A percentile compares a stretch with the other conserved stretches of the same genome.
These are phyloP conservation scores for Gastrodia elata DNA, from an alignment of 106 monocot species.

Conservation along the genomic window DNA sequence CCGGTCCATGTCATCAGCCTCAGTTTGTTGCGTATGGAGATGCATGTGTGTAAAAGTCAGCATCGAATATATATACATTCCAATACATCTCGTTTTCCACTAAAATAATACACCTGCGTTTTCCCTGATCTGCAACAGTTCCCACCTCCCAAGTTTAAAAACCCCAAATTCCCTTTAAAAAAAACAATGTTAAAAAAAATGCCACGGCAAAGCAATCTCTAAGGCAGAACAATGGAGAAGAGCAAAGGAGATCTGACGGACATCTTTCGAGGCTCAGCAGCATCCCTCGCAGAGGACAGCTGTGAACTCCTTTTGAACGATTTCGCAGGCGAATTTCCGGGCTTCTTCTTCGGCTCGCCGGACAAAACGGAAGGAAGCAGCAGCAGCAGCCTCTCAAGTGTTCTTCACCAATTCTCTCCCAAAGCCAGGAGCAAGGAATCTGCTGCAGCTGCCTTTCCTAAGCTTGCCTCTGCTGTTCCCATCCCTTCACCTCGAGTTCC, in stretches of 20 bases:
- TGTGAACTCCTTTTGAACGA: slow-evolving; percentile 16
- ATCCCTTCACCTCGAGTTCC: slow-evolving; percentile 44
- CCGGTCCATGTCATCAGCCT: background rate
- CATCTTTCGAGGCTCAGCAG: slow-evolving; percentile 15
- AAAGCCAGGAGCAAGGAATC: no score
- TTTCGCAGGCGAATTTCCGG: slow-evolving; percentile 13
- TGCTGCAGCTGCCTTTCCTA: background rate
- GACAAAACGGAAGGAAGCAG: slow-evolving; percentile 9
- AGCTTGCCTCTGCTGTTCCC: slow-evolving; percentile 15
- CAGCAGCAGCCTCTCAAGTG: background rate
- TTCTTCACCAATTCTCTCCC: background rate
- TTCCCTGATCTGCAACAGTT: background rate
- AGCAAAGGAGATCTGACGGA: slow-evolving; percentile 37
- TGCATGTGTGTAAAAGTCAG: background rate
- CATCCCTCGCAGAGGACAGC: background rate
- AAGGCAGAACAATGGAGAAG: slow-evolving; percentile 10
- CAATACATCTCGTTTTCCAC: background rate
- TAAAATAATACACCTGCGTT: no score
- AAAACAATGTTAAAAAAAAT: no score
- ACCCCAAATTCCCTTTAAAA: background rate
- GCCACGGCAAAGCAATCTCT: no score
- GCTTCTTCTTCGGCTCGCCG: slow-evolving; percentile 5
- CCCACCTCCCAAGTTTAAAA: background rate
- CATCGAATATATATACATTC: background rate
- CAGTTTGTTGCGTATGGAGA: slow-evolving; percentile 6